These are phyloP conservation scores for Suillus weaverae DNA, from an alignment of 768 basidiomycete genomes.

Conservation along the genomic window DNA sequence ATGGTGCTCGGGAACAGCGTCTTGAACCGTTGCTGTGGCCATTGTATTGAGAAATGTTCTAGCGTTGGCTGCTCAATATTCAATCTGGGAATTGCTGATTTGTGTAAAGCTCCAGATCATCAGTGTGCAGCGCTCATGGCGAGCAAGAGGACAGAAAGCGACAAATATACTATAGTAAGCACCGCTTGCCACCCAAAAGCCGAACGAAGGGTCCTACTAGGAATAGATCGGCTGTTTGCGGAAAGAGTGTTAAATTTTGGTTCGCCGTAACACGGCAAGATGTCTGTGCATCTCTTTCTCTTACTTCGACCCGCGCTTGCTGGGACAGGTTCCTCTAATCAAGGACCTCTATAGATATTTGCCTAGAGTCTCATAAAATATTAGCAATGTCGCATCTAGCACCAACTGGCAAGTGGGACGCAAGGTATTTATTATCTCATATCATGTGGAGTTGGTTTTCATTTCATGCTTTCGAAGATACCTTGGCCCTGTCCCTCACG, in stretches of 20 bases:
- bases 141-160: neutral
- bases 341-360: neutral
- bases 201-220: neutral
- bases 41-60: neutral
- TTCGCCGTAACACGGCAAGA: constrained; percentile 1
- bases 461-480: constrained; percentile 40
- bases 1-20: neutral
- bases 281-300: neutral
- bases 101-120: neutral
- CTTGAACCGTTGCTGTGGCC: neutral
- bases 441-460: constrained; percentile 1
- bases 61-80: neutral
- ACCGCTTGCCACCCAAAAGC: neutral
- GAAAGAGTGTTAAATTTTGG: constrained; percentile 6
- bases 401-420: constrained; percentile 68
- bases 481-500: constrained; percentile 74
- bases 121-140: neutral
- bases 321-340: neutral
- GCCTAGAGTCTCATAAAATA: constrained; percentile 22
- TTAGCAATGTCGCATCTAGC: constrained; percentile 50
- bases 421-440: constrained; percentile 46
- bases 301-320: neutral
- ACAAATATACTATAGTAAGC: neutral
- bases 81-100: neutral
- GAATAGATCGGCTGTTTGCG: neutral